Conservation (phyloP, 345 rosid species). For the Brassica incana region DNA sequence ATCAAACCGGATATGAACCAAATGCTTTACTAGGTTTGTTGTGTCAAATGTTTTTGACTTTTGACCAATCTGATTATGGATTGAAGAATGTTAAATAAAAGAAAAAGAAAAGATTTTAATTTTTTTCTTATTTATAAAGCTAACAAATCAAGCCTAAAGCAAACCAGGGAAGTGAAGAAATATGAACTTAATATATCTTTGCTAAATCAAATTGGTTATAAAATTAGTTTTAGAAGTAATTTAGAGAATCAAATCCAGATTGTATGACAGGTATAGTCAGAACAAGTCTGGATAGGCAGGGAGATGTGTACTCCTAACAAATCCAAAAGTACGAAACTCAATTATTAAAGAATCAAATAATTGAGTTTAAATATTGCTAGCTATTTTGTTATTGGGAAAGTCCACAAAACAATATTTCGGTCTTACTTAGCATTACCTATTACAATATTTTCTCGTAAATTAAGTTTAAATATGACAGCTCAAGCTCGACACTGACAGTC, state of each 20-base stretch:
- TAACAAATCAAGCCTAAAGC: neutral
- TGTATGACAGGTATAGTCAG: slow-evolving; percentile 7
- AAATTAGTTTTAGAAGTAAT: slow-evolving; percentile 3
- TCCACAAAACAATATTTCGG: neutral
- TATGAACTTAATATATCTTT: neutral
- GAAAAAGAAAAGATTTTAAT: neutral
- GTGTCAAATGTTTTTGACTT: neutral
- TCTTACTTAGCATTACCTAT: neutral
- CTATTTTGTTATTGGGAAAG: slow-evolving; percentile 1
- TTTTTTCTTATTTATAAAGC: neutral
- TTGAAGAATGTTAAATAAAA: neutral
- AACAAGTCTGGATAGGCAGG: slow-evolving; percentile 13
- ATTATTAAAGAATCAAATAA: neutral
- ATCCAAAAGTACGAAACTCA: slow-evolving; percentile 4
- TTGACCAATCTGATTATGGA: neutral
- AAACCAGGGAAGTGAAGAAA: neutral
- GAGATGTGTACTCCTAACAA: slow-evolving; percentile 1
- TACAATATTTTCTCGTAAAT: neutral
- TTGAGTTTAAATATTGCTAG: neutral
- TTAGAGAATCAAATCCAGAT: neutral
- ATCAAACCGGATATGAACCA: neutral
- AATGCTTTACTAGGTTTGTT: neutral
- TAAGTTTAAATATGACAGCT: slow-evolving; percentile 12
- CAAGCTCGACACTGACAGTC: slow-evolving; percentile 8
- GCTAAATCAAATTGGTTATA: neutral